These are phyloP conservation scores for Aaosphaeria arxii DNA, from an alignment of 2,329 filamentous ascomycete genomes.

Conservation along the genomic window DNA sequence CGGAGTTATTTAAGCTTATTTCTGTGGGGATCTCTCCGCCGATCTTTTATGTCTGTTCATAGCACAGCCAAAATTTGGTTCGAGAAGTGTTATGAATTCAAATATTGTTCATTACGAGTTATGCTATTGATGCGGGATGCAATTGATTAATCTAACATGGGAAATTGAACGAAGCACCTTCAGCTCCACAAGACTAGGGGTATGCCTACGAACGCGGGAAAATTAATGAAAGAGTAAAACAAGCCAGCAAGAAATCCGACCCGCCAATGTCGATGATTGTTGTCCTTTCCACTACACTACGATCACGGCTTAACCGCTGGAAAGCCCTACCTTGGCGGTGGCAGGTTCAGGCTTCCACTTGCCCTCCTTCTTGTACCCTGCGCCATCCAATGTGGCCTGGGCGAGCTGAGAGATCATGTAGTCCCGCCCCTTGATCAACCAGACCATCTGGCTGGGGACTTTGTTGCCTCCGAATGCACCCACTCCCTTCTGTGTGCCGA, in stretches of 20 bases:
- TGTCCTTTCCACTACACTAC: background rate
- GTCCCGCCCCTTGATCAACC: conserved; percentile 43
- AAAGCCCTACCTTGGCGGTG: conserved; percentile 14
- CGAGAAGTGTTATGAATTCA: no score
- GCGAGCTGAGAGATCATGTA: conserved; percentile 34
- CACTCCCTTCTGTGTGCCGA: conserved; percentile 37
- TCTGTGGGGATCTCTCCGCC: conserved; percentile 1
- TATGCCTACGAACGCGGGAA: no score
- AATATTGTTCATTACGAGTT: no score
- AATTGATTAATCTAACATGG: no score
- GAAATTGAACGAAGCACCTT: no score
- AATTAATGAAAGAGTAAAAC: no score
- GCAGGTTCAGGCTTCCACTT: conserved; percentile 30
- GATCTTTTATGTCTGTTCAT: no score
- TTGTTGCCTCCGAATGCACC: conserved; percentile 36
- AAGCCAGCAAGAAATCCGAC: no score
- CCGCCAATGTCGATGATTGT: no score
- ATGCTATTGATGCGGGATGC: no score
- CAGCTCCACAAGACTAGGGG: no score
- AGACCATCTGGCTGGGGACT: conserved; percentile 41
- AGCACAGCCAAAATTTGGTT: no score
- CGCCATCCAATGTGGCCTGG: conserved; percentile 22
- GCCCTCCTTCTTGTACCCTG: conserved; percentile 32
- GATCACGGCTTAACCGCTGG: conserved; percentile 1
- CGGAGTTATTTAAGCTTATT: conserved; percentile 7